phyloP scores from a whole-genome alignment of 257 asterid genomes.

The Schizonepeta tenuifolia region DNA sequence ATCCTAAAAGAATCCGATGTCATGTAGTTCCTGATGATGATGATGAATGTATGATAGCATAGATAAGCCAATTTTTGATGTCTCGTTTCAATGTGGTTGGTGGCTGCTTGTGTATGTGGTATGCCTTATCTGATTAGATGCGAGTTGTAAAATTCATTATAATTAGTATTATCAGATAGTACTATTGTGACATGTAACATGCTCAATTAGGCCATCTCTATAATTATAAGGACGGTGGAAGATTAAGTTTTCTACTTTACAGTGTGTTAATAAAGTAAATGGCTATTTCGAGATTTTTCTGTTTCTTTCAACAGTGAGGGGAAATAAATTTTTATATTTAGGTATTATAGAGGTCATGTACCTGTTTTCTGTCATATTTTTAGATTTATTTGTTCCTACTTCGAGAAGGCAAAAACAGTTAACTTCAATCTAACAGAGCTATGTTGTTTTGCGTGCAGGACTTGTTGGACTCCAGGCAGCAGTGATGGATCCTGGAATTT shows the following conservation, averaged over 20 bases:
- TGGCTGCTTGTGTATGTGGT: neutral
- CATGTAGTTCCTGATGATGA: neutral
- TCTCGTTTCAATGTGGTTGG: neutral
- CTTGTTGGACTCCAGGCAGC: conserved; percentile 98
- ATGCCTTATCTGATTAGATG: neutral
- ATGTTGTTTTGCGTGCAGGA: conserved; percentile 50
- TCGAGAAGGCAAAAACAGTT: conserved; percentile 4
- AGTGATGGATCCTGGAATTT: conserved; percentile 59
- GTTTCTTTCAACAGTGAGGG: neutral
- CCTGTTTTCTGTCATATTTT: conserved; percentile 1
- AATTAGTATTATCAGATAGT: neutral
- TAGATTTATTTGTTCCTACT: neutral
- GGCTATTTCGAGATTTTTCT: neutral
- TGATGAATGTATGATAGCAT: neutral
- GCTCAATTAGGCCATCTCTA: neutral
- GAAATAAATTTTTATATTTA: neutral
- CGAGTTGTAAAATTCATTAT: neutral
- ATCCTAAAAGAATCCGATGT: neutral
- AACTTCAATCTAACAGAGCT: conserved; percentile 10
- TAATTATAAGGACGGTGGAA: neutral
- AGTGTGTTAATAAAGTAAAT: neutral
- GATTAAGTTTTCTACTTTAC: neutral
- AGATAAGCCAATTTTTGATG: neutral
- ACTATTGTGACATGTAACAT: neutral
- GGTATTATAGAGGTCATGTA: neutral